Evolutionary conservation across 2,329 filamentous ascomycete species (phyloP), one percentile per base, ranked within the genome.

Genomic region (Elsinoe ampelina): DNA sequence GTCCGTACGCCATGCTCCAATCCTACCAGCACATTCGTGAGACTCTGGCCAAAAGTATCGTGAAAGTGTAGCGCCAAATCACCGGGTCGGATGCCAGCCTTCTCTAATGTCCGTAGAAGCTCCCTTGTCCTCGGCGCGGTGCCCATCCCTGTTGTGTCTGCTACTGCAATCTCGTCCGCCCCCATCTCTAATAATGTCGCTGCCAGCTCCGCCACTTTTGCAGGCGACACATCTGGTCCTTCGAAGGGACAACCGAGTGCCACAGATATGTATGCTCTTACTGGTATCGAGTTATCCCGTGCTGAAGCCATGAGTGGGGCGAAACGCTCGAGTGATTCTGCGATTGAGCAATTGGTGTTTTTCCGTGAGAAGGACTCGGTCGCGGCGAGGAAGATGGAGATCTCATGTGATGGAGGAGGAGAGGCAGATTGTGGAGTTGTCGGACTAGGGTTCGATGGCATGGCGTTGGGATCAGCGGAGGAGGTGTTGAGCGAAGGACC

Each of bases 131-230:
- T 76, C 15, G 83, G 84, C n/a, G 83, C 84, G 0, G 88, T 95
- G 32, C 90, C 91, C 80, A 95, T 90, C 15, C 91, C 91, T 0
- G 90, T 92, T 0, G 91, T 96, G 66, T 95, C 91, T 5, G 89
- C 90, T 0, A 95, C 80, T 1, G 87, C 87, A 63, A 96, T 90
- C 75, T 95, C 89, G 66, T 95, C 89, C 17, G 89, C 91, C 15
- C 91, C 91, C 77, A 92, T 87, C 66, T 91, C 87, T 1, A 95
- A 77, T 50, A 95, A 70, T 5, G 73, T 65, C 76, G 83, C 59
- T 76, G 82, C 81, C 20, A 85, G 74, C 26, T 82, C 78, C 2
- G 82, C 82, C 2, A 85, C 82, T 57, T 76, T 78, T 62, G 79
- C 73, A 0, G 82, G 80, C 36, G 79, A 72, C 1, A 82, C 79